Percentiles rank a stretch among this genome's conserved stretches.
Evolutionary conservation across 2,329 filamentous ascomycete genomes (phyloP).

Genomic region (Aspergillus latus): DNA sequence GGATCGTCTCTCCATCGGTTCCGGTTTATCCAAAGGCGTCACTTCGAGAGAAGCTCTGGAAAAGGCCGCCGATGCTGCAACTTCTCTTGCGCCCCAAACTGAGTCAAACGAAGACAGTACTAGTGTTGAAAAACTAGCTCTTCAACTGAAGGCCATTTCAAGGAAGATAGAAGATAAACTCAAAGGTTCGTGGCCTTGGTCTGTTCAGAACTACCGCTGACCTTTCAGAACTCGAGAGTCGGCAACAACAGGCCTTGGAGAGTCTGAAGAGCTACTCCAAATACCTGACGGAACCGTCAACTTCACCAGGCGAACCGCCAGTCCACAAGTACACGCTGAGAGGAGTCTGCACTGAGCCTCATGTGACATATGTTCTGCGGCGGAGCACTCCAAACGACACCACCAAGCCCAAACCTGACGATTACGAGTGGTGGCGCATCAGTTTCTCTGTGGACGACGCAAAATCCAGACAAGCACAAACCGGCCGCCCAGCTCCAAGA

Average conservation of each 20-base stretch:
- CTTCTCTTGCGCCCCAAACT: slow-evolving; percentile 27
- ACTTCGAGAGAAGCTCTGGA: slow-evolving; percentile 35
- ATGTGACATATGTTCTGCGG: slow-evolving; percentile 58
- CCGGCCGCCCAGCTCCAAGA: slow-evolving; percentile 20
- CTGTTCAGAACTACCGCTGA: background rate
- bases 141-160: slow-evolving; percentile 38
- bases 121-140: slow-evolving; percentile 31
- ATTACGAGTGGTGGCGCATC: slow-evolving; percentile 58
- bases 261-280: slow-evolving; percentile 47
- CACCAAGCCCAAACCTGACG: slow-evolving; percentile 23
- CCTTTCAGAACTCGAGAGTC: slow-evolving; percentile 43
- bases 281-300: slow-evolving; percentile 47
- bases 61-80: slow-evolving; percentile 36
- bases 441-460: slow-evolving; percentile 50
- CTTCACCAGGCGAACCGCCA: slow-evolving; percentile 41
- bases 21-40: slow-evolving; percentile 22
- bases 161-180: slow-evolving; percentile 43
- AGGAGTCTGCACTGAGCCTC: slow-evolving; percentile 58
- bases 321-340: slow-evolving; percentile 55
- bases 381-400: slow-evolving; percentile 29
- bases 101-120: slow-evolving; percentile 18
- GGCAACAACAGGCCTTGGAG: slow-evolving; percentile 43
- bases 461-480: slow-evolving; percentile 36
- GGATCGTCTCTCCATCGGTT: slow-evolving; percentile 28
- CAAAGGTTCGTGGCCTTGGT: slow-evolving; percentile 31